These are phyloP conservation scores for Lecanicillium sp. DNA, from an alignment of 2,329 filamentous ascomycete genomes.

Conservation along the genomic window DNA sequence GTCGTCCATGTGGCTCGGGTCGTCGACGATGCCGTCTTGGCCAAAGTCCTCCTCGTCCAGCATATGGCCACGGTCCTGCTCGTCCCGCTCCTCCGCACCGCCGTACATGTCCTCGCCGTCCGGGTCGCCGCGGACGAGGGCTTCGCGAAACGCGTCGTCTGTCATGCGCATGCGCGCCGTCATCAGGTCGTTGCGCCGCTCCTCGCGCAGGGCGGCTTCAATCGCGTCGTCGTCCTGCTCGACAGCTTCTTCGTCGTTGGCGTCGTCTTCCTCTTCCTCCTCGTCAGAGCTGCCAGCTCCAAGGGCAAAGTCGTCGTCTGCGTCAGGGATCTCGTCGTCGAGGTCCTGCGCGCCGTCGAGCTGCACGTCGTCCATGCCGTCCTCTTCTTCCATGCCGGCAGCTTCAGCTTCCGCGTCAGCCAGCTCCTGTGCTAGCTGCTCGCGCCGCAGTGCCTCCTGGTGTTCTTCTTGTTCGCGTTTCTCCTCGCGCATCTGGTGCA, in stretches of 20 bases:
- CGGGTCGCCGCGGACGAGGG: conserved; percentile 42
- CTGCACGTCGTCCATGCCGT: conserved; percentile 47
- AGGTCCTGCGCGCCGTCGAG: conserved; percentile 52
- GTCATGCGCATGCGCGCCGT: conserved; percentile 44
- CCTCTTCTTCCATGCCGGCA: conserved; percentile 30
- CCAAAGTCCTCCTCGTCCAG: conserved; percentile 56
- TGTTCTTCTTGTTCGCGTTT: conserved; percentile 82
- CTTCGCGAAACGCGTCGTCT: conserved; percentile 56
- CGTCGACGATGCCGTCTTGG: conserved; percentile 21
- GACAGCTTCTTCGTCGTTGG: conserved; percentile 31
- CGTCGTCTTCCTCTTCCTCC: conserved; percentile 32
- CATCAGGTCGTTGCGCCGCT: conserved; percentile 41
- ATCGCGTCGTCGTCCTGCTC: conserved; percentile 32
- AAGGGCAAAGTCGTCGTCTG: conserved; percentile 46
- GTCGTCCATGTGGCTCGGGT: conserved; percentile 14
- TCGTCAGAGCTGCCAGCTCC: conserved; percentile 34
- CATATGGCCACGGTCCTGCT: conserved; percentile 49
- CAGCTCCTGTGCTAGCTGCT: conserved; percentile 65
- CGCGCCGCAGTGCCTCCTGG: conserved; percentile 62
- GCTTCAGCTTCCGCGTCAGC: conserved; percentile 54
- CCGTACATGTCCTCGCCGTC: conserved; percentile 43
- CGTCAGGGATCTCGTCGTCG: conserved; percentile 68
- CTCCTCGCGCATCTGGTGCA: conserved; percentile 86
- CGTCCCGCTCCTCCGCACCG: conserved; percentile 45
- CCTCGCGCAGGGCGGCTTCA: conserved; percentile 31